These are phyloP conservation scores for Didymella lethalis DNA, from an alignment of 2,329 filamentous ascomycete genomes.

Conservation along the genomic window DNA sequence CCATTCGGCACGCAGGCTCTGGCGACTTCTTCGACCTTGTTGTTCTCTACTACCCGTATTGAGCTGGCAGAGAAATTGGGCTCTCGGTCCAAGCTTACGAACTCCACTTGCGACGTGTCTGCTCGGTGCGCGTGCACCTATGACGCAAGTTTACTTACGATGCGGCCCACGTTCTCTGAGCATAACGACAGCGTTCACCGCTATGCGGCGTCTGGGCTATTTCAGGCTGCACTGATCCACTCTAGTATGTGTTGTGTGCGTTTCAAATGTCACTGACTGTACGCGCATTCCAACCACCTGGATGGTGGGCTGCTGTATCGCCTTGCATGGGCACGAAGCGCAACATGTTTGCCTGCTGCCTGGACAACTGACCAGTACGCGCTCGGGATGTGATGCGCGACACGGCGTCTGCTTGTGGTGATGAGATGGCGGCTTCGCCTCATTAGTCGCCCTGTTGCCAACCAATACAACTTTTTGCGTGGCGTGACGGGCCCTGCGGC, in stretches of 20 bases:
- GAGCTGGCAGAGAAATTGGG: slow-evolving; percentile 15
- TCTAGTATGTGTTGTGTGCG: slow-evolving; percentile 3
- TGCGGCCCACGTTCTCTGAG: slow-evolving; percentile 12
- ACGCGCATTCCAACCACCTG: slow-evolving; percentile 14
- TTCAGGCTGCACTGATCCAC: slow-evolving; percentile 4
- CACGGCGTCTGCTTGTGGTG: slow-evolving; percentile 25
- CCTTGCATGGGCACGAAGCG: slow-evolving; percentile 25
- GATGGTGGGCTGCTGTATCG: slow-evolving; percentile 9
- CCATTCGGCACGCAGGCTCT: slow-evolving; percentile 3
- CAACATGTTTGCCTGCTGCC: slow-evolving; percentile 21
- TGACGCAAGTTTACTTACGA: slow-evolving; percentile 17
- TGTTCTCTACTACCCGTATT: slow-evolving; percentile 4
- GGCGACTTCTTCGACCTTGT: slow-evolving; percentile 3
- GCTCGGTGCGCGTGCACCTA: slow-evolving; percentile 17
- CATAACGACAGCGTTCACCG: slow-evolving; percentile 12
- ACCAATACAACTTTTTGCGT: slow-evolving; percentile 22
- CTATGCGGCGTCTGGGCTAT: slow-evolving; percentile 9
- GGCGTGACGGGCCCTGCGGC: slow-evolving; percentile 20
- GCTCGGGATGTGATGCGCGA: slow-evolving; percentile 21
- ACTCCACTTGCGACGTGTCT: slow-evolving; percentile 22
- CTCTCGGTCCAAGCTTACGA: slow-evolving; percentile 10
- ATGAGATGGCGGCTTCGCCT: slow-evolving; percentile 27
- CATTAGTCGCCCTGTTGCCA: slow-evolving; percentile 10
- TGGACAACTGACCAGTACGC: slow-evolving; percentile 15
- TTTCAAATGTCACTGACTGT: slow-evolving; percentile 9